Conservation (phyloP, 495 filamentous ascomycete species). For the Penicillium coprophilum region DNA sequence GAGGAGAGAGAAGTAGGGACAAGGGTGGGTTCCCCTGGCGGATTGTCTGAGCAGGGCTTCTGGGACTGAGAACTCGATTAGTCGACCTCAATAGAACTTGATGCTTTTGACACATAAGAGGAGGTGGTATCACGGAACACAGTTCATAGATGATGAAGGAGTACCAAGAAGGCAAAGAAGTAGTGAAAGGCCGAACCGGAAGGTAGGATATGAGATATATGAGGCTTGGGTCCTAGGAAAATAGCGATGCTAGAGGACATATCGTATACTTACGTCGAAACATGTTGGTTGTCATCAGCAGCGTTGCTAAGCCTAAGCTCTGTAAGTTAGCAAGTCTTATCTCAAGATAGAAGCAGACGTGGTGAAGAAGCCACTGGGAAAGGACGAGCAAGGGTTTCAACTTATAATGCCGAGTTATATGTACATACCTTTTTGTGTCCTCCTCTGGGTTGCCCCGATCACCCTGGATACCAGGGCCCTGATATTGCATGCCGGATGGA, state of each 20-base stretch:
- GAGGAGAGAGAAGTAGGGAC: not conserved
- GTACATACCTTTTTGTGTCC: not conserved
- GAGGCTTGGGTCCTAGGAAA: not conserved
- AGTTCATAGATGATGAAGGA: not conserved
- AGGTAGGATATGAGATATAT: not conserved
- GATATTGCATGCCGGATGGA: not conserved
- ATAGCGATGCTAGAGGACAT: not conserved
- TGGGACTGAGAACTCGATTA: not conserved
- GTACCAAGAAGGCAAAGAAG: not conserved
- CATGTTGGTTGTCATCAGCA: not conserved
- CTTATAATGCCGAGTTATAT: not conserved
- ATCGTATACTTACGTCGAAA: not conserved
- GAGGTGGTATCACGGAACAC: not conserved
- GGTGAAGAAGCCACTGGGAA: not conserved
- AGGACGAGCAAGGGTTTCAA: not conserved
- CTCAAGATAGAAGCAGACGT: not conserved
- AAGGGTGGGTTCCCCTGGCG: not conserved
- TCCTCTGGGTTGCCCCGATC: not conserved
- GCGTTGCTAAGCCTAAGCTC: not conserved
- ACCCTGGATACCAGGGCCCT: not conserved
- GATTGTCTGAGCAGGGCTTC: not conserved
- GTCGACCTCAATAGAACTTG: not conserved
- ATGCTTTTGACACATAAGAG: not conserved
- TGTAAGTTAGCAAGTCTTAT: not conserved
- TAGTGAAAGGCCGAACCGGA: not conserved